Evolutionary conservation across 441 rosid genomes (phyloP).

Genomic region (Adansonia rubrostipa): DNA sequence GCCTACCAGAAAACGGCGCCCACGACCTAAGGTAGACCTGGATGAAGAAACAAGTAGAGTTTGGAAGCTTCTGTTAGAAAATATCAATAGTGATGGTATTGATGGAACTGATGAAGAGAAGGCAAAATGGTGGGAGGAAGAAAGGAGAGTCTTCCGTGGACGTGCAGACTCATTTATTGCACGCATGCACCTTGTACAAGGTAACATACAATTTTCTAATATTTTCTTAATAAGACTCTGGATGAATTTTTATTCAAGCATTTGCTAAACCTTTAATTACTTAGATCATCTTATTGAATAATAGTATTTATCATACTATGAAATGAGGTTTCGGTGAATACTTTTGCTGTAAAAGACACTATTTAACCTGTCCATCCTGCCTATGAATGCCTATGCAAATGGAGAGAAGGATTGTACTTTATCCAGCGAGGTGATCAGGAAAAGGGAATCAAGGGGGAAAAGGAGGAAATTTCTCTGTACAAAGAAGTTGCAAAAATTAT

Average conservation of each 20-base stretch:
- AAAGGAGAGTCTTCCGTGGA: conserved; percentile 60
- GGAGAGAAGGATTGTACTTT: background rate
- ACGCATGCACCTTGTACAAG: conserved; percentile 82
- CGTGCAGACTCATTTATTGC: conserved; percentile 70
- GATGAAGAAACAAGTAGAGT: conserved; percentile 67
- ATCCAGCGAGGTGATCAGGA: background rate
- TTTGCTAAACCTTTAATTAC: conserved; percentile 11
- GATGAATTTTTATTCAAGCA: conserved; percentile 12
- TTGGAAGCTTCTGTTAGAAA: conserved; percentile 65
- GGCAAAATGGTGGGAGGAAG: conserved; percentile 68
- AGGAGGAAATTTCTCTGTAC: conserved; percentile 9
- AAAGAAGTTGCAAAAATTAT: background rate
- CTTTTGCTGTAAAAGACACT: background rate
- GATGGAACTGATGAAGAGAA: conserved; percentile 66
- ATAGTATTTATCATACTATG: background rate
- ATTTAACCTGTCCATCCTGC: background rate
- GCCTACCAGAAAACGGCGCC: conserved; percentile 41
- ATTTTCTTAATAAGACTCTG: conserved; percentile 13
- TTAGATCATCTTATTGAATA: conserved; percentile 5
- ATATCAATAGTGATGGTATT: conserved; percentile 61
- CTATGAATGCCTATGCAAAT: conserved; percentile 7
- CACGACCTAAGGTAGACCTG: conserved; percentile 61
- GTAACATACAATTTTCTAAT: conserved; percentile 35
- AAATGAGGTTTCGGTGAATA: conserved; percentile 12
- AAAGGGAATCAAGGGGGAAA: background rate